Percentiles rank a stretch among this genome's conserved stretches.
Conservation (phyloP, 192 early-diverging fungal species). For the Phlyctochytrium bullatum region DNA sequence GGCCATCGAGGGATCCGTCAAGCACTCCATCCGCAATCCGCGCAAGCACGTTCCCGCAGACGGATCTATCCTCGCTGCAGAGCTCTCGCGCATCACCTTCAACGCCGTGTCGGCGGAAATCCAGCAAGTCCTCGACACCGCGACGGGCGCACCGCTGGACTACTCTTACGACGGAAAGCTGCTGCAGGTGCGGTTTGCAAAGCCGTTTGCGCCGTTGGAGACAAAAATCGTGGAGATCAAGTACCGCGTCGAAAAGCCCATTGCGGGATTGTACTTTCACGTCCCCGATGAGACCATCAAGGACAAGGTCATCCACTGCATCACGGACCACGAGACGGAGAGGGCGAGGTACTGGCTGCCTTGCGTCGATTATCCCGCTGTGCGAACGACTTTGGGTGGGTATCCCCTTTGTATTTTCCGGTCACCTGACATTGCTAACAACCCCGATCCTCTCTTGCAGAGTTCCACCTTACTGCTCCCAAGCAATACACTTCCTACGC, state of each 20-base stretch:
- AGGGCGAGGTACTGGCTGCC: conserved; percentile 55
- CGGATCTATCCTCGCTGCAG: background rate
- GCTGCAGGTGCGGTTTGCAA: conserved; percentile 6
- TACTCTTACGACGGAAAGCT: conserved; percentile 18
- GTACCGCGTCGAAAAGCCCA: conserved; percentile 17
- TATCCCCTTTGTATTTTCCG: background rate
- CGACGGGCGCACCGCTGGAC: background rate
- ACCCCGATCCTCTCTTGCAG: too few species aligned
- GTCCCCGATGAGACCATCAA: conserved; percentile 31
- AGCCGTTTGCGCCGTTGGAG: background rate
- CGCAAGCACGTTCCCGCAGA: background rate
- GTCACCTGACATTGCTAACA: background rate
- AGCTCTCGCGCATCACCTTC: background rate
- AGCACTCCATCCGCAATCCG: background rate
- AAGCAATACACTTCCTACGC: conserved; percentile 39
- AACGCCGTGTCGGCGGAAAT: background rate
- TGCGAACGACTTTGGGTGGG: conserved; percentile 35
- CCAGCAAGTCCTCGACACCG: background rate
- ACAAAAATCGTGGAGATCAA: conserved; percentile 9
- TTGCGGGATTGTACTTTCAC: conserved; percentile 48
- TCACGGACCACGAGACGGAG: conserved; percentile 50
- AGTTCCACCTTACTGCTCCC: conserved; percentile 44
- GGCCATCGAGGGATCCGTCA: conserved; percentile 4
- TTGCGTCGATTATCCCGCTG: conserved; percentile 46
- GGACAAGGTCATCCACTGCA: conserved; percentile 28